These are phyloP conservation scores for Dichomitus squalens DNA, from an alignment of 1,284 basidiomycete genomes.

Conservation along the genomic window DNA sequence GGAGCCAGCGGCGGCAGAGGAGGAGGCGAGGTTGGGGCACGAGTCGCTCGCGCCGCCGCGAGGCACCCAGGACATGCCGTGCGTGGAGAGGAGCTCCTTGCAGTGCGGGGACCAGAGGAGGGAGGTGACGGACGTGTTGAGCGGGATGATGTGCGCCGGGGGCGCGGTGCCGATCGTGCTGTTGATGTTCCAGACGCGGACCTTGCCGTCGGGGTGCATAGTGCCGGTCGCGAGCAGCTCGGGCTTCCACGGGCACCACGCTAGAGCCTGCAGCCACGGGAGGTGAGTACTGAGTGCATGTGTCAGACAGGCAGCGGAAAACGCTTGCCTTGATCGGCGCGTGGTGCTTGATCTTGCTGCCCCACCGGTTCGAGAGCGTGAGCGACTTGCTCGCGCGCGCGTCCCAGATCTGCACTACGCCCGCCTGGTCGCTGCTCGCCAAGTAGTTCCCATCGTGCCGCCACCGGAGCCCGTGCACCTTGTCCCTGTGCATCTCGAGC, in stretches of 20 bases:
- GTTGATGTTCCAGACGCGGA: constrained; percentile 58
- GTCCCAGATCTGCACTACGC: constrained; percentile 50
- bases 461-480: constrained; percentile 49
- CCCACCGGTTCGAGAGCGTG: constrained; percentile 34
- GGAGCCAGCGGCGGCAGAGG: not conserved
- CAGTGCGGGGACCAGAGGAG: constrained; percentile 67
- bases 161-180: constrained; percentile 45
- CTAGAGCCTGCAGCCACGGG: constrained; percentile 51
- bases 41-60: constrained; percentile 23
- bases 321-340: constrained; percentile 56
- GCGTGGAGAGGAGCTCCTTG: constrained; percentile 68
- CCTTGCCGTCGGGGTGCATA: constrained; percentile 64
- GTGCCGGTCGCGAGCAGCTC: constrained; percentile 71
- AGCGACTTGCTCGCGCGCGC: constrained; percentile 39
- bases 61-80: constrained; percentile 48
- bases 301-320: not conserved
- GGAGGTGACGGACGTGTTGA: constrained; percentile 65
- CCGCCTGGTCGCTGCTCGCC: constrained; percentile 44
- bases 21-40: constrained; percentile 17
- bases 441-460: constrained; percentile 45
- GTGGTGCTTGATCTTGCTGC: constrained; percentile 51
- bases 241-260: constrained; percentile 78
- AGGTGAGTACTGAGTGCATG: not conserved
- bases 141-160: constrained; percentile 51
- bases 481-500: constrained; percentile 40